Evolutionary conservation across 768 basidiomycete genomes (phyloP).

Genomic region (Mycena rebaudengoi): DNA sequence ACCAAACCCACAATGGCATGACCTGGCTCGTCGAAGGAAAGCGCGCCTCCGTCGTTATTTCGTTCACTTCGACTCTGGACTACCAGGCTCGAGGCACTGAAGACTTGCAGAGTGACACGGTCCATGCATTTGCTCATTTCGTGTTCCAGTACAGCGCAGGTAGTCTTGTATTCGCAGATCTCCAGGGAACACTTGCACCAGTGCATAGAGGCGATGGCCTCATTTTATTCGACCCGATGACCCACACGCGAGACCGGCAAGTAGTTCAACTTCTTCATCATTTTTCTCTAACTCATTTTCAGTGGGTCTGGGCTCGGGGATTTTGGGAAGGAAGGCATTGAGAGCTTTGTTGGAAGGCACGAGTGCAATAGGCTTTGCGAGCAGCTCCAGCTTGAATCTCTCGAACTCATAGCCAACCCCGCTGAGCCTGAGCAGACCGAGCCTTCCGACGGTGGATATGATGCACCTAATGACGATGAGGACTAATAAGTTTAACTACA

Average conservation of each 20-base stretch:
- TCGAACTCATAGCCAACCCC: not conserved
- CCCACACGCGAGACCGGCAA: not conserved
- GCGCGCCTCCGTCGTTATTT: not conserved
- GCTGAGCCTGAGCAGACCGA: not conserved
- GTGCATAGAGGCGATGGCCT: not conserved
- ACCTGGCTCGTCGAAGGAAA: not conserved
- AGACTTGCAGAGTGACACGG: not conserved
- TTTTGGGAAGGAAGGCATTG: slow-evolving; percentile 7
- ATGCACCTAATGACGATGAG: too few species aligned
- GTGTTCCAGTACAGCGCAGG: not conserved
- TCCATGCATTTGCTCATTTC: slow-evolving; percentile 3
- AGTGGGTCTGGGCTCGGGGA: slow-evolving; percentile 15
- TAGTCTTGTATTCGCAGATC: not conserved
- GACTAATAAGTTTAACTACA: too few species aligned
- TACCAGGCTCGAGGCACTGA: not conserved
- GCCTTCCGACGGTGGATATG: slow-evolving; percentile 4
- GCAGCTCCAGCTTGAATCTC: not conserved
- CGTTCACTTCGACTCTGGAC: not conserved
- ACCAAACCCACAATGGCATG: too few species aligned
- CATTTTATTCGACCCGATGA: not conserved
- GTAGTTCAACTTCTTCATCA: not conserved
- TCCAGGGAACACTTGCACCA: not conserved
- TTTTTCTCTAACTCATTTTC: not conserved
- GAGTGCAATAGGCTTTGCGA: slow-evolving; percentile 6
- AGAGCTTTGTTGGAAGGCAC: not conserved